phyloP scores from a whole-genome alignment of 495 filamentous ascomycete genomes.

The Talaromyces liani region DNA sequence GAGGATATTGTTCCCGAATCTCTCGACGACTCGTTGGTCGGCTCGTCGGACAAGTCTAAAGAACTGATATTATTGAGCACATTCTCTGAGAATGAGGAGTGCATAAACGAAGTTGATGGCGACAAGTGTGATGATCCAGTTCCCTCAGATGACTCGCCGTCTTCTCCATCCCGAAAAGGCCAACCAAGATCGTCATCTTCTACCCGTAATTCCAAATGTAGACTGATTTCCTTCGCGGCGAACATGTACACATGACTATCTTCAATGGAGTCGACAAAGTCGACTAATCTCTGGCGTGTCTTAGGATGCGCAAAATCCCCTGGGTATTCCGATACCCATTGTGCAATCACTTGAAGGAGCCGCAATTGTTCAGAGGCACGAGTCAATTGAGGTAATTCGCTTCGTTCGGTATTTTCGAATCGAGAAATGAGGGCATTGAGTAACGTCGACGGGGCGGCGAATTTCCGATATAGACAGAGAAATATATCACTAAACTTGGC shows the following conservation, averaged over 20 bases:
- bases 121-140: conserved; percentile 33
- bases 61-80: conserved; percentile 37
- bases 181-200: conserved; percentile 80
- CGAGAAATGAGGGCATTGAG: conserved; percentile 65
- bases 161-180: conserved; percentile 59
- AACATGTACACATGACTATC: conserved; percentile 68
- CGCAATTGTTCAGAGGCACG: conserved; percentile 74
- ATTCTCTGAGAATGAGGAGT: conserved; percentile 20
- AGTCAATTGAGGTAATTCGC: conserved; percentile 54
- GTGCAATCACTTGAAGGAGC: conserved; percentile 73
- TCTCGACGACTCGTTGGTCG: conserved; percentile 28
- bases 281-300: conserved; percentile 60
- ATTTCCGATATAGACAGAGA: conserved; percentile 91
- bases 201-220: conserved; percentile 51
- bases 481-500: conserved; percentile 80
- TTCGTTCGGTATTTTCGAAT: conserved; percentile 59
- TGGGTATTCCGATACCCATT: conserved; percentile 86
- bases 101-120: conserved; percentile 29
- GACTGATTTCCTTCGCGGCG: conserved; percentile 74
- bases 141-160: conserved; percentile 29
- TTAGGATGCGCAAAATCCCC: conserved; percentile 83
- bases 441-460: conserved; percentile 71
- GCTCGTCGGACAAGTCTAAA: conserved; percentile 35
- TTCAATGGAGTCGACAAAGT: conserved; percentile 63
- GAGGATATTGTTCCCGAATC: conserved; percentile 37